Percentiles rank a stretch among this genome's conserved stretches.
These are phyloP conservation scores for Lasiosphaeria ovina DNA, from an alignment of 495 filamentous ascomycete genomes.

Conservation along the genomic window DNA sequence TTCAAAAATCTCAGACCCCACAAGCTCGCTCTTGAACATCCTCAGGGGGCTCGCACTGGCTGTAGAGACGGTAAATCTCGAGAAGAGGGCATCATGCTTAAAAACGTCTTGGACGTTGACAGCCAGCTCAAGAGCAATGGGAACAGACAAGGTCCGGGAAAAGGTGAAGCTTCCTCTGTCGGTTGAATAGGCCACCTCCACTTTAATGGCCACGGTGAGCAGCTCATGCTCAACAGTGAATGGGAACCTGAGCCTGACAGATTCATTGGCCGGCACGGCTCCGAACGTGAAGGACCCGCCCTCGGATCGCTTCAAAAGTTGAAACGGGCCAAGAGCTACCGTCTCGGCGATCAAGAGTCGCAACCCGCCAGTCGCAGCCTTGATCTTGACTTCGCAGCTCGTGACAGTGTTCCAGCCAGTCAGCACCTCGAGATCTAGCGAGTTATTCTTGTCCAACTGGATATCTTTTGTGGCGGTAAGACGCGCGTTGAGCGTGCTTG, in stretches of 20 bases:
- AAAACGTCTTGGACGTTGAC: slow-evolving; percentile 98
- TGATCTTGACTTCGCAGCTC: slow-evolving; percentile 66
- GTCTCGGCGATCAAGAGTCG: slow-evolving; percentile 75
- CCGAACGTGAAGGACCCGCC: slow-evolving; percentile 67
- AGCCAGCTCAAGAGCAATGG: slow-evolving; percentile 73
- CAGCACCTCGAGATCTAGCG: slow-evolving; percentile 68
- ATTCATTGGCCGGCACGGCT: slow-evolving; percentile 48
- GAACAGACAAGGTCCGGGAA: slow-evolving; percentile 59
- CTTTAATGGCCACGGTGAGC: slow-evolving; percentile 65
- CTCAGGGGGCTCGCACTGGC: slow-evolving; percentile 71
- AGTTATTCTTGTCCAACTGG: slow-evolving; percentile 72
- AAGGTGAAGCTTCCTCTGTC: slow-evolving; percentile 69
- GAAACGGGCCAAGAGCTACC: slow-evolving; percentile 53
- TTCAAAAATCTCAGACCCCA: slow-evolving; percentile 65
- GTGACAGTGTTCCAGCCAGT: slow-evolving; percentile 76
- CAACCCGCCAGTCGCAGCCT: slow-evolving; percentile 82
- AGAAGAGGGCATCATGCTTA: slow-evolving; percentile 77
- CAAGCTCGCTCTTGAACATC: slow-evolving; percentile 66
- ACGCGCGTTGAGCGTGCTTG: slow-evolving; percentile 47
- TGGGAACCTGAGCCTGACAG: slow-evolving; percentile 64
- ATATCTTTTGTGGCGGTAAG: slow-evolving; percentile 53
- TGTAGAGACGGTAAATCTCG: slow-evolving; percentile 83
- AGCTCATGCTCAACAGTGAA: slow-evolving; percentile 83
- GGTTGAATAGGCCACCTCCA: slow-evolving; percentile 79
- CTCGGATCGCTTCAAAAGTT: slow-evolving; percentile 56